Evolutionary conservation across 495 filamentous ascomycete genomes (phyloP).

Genomic region (Margaritispora aquatica): DNA sequence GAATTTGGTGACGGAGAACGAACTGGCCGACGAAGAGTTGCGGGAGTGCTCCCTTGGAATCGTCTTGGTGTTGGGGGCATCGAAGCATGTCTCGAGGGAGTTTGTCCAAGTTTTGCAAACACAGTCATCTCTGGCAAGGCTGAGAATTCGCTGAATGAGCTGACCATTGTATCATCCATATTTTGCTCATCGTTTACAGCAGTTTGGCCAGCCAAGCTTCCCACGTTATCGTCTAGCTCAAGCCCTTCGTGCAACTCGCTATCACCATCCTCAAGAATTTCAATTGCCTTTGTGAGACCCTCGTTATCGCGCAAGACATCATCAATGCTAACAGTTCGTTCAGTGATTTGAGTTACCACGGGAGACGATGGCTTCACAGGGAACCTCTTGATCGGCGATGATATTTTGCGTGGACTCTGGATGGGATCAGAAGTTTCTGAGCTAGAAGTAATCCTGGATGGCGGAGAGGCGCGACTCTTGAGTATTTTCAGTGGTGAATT

Average conservation of each 20-base stretch:
- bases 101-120: conserved; percentile 64
- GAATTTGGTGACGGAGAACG: conserved; percentile 20
- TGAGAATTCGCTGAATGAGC: conserved; percentile 81
- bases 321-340: conserved; percentile 22
- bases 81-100: conserved; percentile 37
- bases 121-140: conserved; percentile 84
- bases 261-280: conserved; percentile 47
- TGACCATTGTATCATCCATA: conserved; percentile 75
- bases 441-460: conserved; percentile 20
- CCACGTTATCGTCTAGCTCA: conserved; percentile 9
- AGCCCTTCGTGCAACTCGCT: conserved; percentile 18
- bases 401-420: conserved; percentile 39
- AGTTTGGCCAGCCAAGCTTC: conserved; percentile 2
- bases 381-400: conserved; percentile 46
- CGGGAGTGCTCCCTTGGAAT: conserved; percentile 16
- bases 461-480: conserved; percentile 22
- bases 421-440: conserved; percentile 16
- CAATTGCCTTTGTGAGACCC: conserved; percentile 36
- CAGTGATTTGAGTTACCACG: not conserved
- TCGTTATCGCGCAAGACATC: conserved; percentile 31
- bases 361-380: conserved; percentile 41
- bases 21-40: conserved; percentile 27
- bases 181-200: conserved; percentile 30
- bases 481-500: conserved; percentile 21
- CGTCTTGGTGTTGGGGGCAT: conserved; percentile 21